Conservation (phyloP, 2,329 filamentous ascomycete genomes). For the Alternaria triticimaculans region DNA sequence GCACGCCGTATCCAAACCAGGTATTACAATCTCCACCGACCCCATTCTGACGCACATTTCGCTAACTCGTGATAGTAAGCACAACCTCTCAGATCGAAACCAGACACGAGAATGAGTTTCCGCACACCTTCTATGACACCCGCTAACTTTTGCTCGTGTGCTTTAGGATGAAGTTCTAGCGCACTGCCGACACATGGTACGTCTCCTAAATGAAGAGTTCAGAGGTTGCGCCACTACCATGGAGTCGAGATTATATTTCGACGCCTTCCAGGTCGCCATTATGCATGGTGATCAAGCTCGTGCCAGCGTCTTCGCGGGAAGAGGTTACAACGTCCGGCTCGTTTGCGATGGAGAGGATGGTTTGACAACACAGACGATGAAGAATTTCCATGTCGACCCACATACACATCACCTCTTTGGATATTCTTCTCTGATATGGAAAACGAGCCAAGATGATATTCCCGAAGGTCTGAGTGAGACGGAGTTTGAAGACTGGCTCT, state of each 20-base stretch:
- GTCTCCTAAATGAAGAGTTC: background rate
- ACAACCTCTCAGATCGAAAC: too few relatives aligned
- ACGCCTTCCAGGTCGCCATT: background rate
- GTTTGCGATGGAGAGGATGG: background rate
- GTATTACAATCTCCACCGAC: too few relatives aligned
- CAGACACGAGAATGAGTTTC: too few relatives aligned
- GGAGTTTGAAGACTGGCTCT: background rate
- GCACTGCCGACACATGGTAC: background rate
- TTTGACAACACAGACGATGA: background rate
- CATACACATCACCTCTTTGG: background rate
- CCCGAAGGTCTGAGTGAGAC: background rate
- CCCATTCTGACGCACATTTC: too few relatives aligned
- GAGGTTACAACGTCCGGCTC: background rate
- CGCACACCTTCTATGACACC: too few relatives aligned
- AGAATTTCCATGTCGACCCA: background rate
- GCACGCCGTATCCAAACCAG: too few relatives aligned
- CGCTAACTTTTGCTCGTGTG: background rate
- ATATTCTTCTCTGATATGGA: too few relatives aligned
- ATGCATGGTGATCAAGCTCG: background rate
- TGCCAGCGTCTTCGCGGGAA: background rate
- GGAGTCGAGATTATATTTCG: background rate
- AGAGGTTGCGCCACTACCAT: background rate
- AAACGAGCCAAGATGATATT: too few relatives aligned
- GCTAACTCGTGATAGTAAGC: too few relatives aligned
- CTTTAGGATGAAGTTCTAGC: background rate